A percentile compares a stretch with the other conserved stretches of the same genome.
These are phyloP conservation scores for Ustulina deusta DNA, from an alignment of 2,329 filamentous ascomycete species.

Conservation along the genomic window DNA sequence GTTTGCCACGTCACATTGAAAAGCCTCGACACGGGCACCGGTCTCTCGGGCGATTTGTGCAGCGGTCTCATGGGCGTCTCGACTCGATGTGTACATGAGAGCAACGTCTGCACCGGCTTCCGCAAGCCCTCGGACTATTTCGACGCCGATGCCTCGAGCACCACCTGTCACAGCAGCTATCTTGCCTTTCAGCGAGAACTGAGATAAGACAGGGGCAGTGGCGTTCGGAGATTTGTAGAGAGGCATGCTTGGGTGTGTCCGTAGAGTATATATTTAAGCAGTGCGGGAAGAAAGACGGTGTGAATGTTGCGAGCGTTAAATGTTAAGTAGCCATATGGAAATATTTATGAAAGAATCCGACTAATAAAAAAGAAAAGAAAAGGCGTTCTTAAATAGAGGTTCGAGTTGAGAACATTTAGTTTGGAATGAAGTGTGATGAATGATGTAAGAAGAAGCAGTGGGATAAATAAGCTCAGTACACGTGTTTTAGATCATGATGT, in stretches of 20 bases:
- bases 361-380: background rate
- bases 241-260: slow-evolving; percentile 18
- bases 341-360: too few relatives aligned
- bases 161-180: slow-evolving; percentile 50
- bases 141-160: slow-evolving; percentile 49
- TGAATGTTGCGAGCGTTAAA: background rate
- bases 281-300: background rate
- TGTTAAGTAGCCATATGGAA: background rate
- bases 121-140: slow-evolving; percentile 48
- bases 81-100: slow-evolving; percentile 51
- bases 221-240: slow-evolving; percentile 45
- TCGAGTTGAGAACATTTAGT: background rate
- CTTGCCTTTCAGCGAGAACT: slow-evolving; percentile 50
- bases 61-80: slow-evolving; percentile 46
- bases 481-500: background rate
- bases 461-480: background rate
- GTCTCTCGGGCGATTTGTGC: slow-evolving; percentile 30
- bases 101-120: slow-evolving; percentile 50
- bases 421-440: background rate
- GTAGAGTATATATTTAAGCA: background rate
- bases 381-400: too few relatives aligned
- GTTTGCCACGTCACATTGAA: slow-evolving; percentile 52
- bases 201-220: slow-evolving; percentile 48
- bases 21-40: slow-evolving; percentile 24
- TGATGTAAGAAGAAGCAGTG: background rate